Conservation (phyloP, 768 basidiomycete genomes). For the Serendipita sp. region DNA sequence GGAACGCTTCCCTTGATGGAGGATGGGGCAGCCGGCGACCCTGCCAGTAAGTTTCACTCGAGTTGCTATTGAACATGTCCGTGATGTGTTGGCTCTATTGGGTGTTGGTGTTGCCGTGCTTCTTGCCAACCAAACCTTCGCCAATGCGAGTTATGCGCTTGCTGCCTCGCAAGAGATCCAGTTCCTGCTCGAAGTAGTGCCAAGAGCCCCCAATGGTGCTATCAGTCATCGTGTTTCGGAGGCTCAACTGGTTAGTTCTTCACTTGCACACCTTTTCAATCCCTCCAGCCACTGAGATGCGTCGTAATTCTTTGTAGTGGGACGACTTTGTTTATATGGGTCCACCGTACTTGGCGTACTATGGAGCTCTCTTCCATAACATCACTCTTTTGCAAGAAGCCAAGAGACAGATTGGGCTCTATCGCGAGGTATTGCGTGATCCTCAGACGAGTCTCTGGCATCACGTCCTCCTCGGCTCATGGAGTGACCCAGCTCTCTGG, state of each 20-base stretch:
- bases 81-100: neutral
- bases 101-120: slow-evolving; percentile 11
- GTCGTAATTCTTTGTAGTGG: slow-evolving; percentile 12
- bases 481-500: neutral
- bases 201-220: slow-evolving; percentile 20
- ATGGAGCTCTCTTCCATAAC: slow-evolving; percentile 22
- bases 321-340: slow-evolving; percentile 28
- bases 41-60: slow-evolving; percentile 12
- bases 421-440: slow-evolving; percentile 21
- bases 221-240: slow-evolving; percentile 23
- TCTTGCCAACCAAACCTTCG: slow-evolving; percentile 9
- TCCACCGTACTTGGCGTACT: slow-evolving; percentile 29
- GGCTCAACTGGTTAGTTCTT: slow-evolving; percentile 19
- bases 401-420: slow-evolving; percentile 26
- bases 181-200: slow-evolving; percentile 16
- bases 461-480: neutral
- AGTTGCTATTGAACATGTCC: neutral
- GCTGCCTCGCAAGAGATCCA: slow-evolving; percentile 14
- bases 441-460: neutral
- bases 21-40: slow-evolving; percentile 18
- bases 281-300: neutral
- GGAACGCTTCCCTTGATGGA: slow-evolving; percentile 9
- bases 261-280: neutral
- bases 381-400: slow-evolving; percentile 24
- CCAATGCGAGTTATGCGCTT: slow-evolving; percentile 8